phyloP scores from a whole-genome alignment of 768 basidiomycete genomes.

The Lactarius trivialis region DNA sequence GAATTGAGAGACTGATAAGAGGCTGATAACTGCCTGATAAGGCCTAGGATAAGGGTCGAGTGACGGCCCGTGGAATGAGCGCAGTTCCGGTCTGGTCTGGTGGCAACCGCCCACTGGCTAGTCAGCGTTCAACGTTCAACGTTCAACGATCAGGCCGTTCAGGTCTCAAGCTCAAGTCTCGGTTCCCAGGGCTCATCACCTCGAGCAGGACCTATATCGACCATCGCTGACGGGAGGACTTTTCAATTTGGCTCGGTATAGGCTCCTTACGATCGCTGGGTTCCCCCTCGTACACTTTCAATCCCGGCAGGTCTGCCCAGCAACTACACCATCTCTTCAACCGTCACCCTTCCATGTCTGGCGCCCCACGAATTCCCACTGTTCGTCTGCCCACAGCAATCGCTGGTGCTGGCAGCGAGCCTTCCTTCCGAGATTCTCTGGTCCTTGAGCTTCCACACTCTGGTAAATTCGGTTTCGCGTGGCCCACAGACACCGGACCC shows the following conservation, averaged over 20 bases:
- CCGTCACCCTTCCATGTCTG: constrained; percentile 27
- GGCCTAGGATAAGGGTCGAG: no score
- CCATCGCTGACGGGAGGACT: constrained; percentile 6
- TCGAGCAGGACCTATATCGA: constrained; percentile 12
- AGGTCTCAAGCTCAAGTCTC: background rate
- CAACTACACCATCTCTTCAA: constrained; percentile 4
- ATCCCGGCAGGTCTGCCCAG: constrained; percentile 6
- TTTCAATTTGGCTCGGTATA: constrained; percentile 12
- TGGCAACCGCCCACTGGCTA: constrained; percentile 4
- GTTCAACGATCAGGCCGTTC: no score
- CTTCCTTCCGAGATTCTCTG: constrained; percentile 38
- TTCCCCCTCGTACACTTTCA: constrained; percentile 7
- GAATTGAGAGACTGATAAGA: background rate
- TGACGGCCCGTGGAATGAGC: background rate
- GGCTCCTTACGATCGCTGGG: constrained; percentile 9
- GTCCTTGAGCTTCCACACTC: constrained; percentile 40
- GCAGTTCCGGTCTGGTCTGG: constrained; percentile 8
- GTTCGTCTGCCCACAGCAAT: constrained; percentile 44
- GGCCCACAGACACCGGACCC: constrained; percentile 43
- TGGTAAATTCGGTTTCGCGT: constrained; percentile 57
- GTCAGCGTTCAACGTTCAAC: background rate
- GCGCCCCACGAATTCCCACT: constrained; percentile 35
- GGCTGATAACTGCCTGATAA: no score
- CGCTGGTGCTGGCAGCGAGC: constrained; percentile 38
- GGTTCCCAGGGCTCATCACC: background rate